Conservation (phyloP, 2,329 filamentous ascomycete species). For the Cercospora zeina region DNA sequence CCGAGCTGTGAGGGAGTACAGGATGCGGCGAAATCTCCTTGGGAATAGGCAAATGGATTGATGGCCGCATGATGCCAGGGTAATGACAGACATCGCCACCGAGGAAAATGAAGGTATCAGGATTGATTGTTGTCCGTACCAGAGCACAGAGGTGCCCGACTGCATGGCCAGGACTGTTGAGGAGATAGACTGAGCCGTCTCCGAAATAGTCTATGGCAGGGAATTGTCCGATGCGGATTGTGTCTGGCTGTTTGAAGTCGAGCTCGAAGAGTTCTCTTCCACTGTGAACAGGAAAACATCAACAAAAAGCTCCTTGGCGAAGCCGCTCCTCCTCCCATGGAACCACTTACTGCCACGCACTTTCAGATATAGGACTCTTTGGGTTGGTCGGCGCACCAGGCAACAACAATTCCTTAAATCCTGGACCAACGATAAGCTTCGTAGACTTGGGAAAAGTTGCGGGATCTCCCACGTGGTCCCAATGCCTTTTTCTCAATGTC, state of each 20-base stretch:
- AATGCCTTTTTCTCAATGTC: background rate
- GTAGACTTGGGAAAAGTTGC: background rate
- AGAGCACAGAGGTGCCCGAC: background rate
- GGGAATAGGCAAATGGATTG: background rate
- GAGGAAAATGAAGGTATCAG: background rate
- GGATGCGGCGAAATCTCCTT: background rate
- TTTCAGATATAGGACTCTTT: background rate
- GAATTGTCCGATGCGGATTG: conserved; percentile 1
- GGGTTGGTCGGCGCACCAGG: background rate
- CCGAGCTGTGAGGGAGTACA: background rate
- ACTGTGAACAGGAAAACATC: background rate
- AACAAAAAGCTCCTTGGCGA: background rate
- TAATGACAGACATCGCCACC: background rate
- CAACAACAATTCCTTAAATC: background rate
- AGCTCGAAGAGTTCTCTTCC: background rate
- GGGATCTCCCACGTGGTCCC: background rate
- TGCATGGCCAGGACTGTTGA: conserved; percentile 1
- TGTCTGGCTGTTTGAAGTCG: background rate
- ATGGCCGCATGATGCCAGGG: background rate
- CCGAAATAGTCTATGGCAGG: background rate
- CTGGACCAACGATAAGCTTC: background rate
- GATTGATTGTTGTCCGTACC: background rate
- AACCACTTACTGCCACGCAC: background rate
- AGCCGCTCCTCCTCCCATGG: background rate
- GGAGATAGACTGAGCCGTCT: background rate